Evolutionary conservation across 495 filamentous ascomycete genomes (phyloP).

Genomic region (Parachaetomium inaequale): DNA sequence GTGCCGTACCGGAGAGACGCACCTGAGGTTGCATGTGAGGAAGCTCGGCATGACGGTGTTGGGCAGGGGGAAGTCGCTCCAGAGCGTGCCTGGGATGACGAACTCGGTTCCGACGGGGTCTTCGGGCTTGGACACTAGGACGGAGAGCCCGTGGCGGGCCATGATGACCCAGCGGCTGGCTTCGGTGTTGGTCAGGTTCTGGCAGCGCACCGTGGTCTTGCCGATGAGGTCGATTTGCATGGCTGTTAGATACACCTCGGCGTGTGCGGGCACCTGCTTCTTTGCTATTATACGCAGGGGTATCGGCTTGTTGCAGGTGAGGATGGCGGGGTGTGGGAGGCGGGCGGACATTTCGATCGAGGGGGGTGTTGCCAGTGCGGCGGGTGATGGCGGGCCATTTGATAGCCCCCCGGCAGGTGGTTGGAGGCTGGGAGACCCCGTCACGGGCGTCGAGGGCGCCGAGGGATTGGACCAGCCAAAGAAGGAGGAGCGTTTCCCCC

Average conservation of each 20-base stretch:
- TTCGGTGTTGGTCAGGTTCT: constrained; percentile 64
- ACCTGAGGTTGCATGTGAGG: constrained; percentile 77
- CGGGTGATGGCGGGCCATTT: neutral
- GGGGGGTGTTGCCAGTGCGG: constrained; percentile 30
- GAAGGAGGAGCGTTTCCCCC: constrained; percentile 51
- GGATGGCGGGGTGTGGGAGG: constrained; percentile 79
- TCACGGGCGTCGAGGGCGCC: constrained; percentile 3
- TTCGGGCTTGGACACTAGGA: constrained; percentile 54
- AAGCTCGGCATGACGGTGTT: constrained; percentile 84
- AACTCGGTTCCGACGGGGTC: constrained; percentile 64
- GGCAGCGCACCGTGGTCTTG: constrained; percentile 72
- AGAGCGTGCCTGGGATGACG: constrained; percentile 61
- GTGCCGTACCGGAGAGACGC: neutral
- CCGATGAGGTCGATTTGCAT: constrained; percentile 77
- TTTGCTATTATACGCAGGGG: constrained; percentile 75
- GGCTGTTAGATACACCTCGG: constrained; percentile 67
- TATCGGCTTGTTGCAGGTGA: constrained; percentile 82
- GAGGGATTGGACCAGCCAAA: constrained; percentile 46
- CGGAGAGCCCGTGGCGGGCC: constrained; percentile 61
- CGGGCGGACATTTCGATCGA: constrained; percentile 67
- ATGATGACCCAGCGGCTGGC: constrained; percentile 64
- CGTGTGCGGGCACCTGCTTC: constrained; percentile 61
- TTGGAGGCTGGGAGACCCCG: neutral
- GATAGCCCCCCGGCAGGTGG: neutral
- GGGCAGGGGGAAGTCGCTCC: constrained; percentile 67